Base-by-base conservation (phyloP, 331 rosid species). In the Malus hybrid region DNA sequence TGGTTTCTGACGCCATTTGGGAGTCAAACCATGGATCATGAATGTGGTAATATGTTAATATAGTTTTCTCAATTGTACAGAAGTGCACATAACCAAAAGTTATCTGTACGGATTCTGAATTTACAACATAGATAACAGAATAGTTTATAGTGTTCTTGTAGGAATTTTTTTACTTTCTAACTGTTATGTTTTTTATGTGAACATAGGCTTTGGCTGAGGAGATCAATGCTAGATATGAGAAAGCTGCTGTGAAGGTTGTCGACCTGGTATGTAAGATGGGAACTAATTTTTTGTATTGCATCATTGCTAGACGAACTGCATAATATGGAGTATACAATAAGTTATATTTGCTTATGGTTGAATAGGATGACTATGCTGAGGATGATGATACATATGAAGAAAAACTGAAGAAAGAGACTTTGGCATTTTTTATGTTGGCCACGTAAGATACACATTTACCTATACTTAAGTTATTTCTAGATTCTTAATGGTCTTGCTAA, bases 201-300 rank as follows among this genome's bases (percentile, higher is more conserved):
- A 18, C 24, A 19, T 61, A 92, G 97, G 96, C 96, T 80, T 69
- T 92, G 77, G 89, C 90, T 22, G 97, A 90, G 64, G 97, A 92
- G 90, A 83, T 90, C 84, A 90, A 81, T 86, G 97, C 92, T 63
- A 90, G 92, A 83, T 92, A 92, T 76, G 97, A 90, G 65, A 92
- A 87, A 79, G 93, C 96, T 56, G 84, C 71, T 29, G 92, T 88
- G 70, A 92, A 88, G 84, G 97, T 92, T 88, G 79, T 92, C 86
- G 97, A 92, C 80, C 83, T 92, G 93, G 97, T 92, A 80, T n/a
- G 92, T 76, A 65, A 72, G 71, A 69, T 70, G 61, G 61, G 39
- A 63, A 62, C 77, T 22, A n/a, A 61, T 75, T 55, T 9, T 36
- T 59, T 61, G 50, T 29, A 69, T 73, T 66, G 31, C 74, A 55